phyloP scores from a whole-genome alignment of 1,139 yeast species.

The Taiozyma sp. region DNA sequence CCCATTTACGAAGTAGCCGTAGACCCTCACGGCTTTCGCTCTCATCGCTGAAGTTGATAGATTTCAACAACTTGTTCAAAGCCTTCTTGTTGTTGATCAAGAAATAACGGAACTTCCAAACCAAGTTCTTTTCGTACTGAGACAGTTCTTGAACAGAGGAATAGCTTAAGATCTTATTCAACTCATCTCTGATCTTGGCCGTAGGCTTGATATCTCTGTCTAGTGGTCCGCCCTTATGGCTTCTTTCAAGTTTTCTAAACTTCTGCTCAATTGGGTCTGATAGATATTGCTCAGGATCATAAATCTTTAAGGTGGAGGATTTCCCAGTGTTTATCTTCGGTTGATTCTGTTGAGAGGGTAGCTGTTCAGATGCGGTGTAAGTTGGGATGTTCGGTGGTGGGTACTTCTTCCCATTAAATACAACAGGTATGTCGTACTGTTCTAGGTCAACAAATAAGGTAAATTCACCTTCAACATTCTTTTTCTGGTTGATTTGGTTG shows the following conservation, averaged over 20 bases:
- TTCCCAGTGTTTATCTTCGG: conserved; percentile 29
- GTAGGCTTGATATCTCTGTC: conserved; percentile 90
- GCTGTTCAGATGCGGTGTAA: conserved; percentile 18
- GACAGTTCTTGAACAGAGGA: conserved; percentile 82
- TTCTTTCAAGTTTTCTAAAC: conserved; percentile 78
- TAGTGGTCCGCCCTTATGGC: conserved; percentile 68
- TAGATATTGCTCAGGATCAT: conserved; percentile 60
- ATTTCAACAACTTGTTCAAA: conserved; percentile 78
- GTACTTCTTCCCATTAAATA: conserved; percentile 54
- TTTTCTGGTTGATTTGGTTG: conserved; percentile 36
- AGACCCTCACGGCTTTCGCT: conserved; percentile 76
- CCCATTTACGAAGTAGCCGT: conserved; percentile 53
- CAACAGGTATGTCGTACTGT: conserved; percentile 76
- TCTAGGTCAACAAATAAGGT: conserved; percentile 66
- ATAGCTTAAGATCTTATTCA: conserved; percentile 61
- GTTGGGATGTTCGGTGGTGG: conserved; percentile 22
- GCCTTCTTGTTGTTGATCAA: conserved; percentile 72
- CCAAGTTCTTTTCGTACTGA: conserved; percentile 79
- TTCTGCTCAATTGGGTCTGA: conserved; percentile 87
- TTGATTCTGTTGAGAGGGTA: conserved; percentile 13
- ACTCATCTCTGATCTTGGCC: conserved; percentile 73
- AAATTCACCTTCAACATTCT: conserved; percentile 32
- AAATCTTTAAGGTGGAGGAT: conserved; percentile 41
- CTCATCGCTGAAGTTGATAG: conserved; percentile 86
- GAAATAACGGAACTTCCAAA: conserved; percentile 92